Conservation (phyloP, 208 protist species). For the Trypanosoma conorhini region DNA sequence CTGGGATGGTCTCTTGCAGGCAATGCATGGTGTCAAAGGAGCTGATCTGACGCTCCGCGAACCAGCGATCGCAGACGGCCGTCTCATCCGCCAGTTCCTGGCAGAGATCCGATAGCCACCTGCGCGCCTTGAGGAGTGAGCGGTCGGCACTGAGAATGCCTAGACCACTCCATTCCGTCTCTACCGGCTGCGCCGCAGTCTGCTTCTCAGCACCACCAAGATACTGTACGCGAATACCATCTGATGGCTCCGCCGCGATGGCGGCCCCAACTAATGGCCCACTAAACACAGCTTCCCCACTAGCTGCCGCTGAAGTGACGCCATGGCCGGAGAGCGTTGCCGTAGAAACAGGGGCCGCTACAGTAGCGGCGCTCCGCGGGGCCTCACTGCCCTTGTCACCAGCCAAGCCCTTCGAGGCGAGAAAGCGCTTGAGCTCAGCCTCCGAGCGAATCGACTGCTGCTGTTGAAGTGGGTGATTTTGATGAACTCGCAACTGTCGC, state of each 20-base stretch:
- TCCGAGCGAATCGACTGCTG: constrained; percentile 42
- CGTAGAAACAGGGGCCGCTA: not conserved
- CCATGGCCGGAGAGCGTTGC: constrained; percentile 3
- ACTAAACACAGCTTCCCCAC: constrained; percentile 6
- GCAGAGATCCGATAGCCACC: constrained; percentile 67
- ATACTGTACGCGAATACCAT: constrained; percentile 36
- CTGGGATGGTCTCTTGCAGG: constrained; percentile 46
- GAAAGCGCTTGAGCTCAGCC: constrained; percentile 43
- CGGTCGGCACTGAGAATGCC: constrained; percentile 51
- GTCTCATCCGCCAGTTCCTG: constrained; percentile 52
- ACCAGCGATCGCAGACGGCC: constrained; percentile 64
- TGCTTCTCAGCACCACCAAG: constrained; percentile 11
- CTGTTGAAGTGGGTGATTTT: constrained; percentile 13
- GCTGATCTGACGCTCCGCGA: constrained; percentile 44
- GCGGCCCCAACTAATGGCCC: constrained; percentile 8
- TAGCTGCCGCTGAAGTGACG: not conserved
- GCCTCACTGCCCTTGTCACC: constrained; percentile 2
- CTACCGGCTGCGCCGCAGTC: constrained; percentile 17
- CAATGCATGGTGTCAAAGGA: constrained; percentile 68
- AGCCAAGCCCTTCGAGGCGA: constrained; percentile 25
- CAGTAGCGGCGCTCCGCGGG: not conserved
- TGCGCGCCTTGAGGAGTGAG: constrained; percentile 44
- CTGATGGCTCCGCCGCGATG: constrained; percentile 4
- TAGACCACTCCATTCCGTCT: constrained; percentile 49
- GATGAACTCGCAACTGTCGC: constrained; percentile 4